Base-by-base conservation (phyloP, 2,329 filamentous ascomycete species). In the Sclerotinia trifoliorum region DNA sequence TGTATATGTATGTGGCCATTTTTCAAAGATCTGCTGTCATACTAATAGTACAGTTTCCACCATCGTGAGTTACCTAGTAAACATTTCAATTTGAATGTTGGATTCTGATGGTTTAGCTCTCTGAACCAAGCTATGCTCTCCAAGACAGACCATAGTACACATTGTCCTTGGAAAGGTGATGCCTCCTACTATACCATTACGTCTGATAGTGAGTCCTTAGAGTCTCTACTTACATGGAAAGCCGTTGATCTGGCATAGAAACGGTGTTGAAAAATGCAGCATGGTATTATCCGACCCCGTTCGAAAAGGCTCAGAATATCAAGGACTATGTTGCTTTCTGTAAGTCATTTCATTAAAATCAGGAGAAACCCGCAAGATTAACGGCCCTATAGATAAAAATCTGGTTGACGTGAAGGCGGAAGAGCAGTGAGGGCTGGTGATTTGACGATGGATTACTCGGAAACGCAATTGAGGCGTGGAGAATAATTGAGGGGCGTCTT, bases 161-260 rank as follows among this genome's bases (percentile, higher is more conserved):
- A 77, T 67, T 83, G 82, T 67, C 79, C 80, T 1, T 83, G 81
- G 80, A 84, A 83, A 69, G 82, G 82, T 51, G 74, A 79, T 56
- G 81, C 82, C 4, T 78, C 76, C 8, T 84, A 83, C 74, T 84
- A 83, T 74, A 82, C 78, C 17, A 78, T 84, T 56, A 80, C 78
- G 21, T 77, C 80, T 46, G 79, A 81, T 61, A 78, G 78, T 76
- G 42, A 64, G 74, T 29, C 32, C 13, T 13, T 17, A 0, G 19
- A 51, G 29, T 29, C 7, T 42, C 17, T 26, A 24, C 6, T 13
- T 7, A 24, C 26, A n/a, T 19, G 32, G 24, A 6, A 42, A 48
- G n/a, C 3, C 5, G 4, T 29, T 65, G 21, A 70, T 64, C 1
- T 52, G 32, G 39, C 24, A 70, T 32, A 79, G 78, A 74, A 72